Percentiles rank a stretch among this genome's conserved stretches.
Conservation (phyloP, 257 asterid genomes). For the Primulina tabacum region DNA sequence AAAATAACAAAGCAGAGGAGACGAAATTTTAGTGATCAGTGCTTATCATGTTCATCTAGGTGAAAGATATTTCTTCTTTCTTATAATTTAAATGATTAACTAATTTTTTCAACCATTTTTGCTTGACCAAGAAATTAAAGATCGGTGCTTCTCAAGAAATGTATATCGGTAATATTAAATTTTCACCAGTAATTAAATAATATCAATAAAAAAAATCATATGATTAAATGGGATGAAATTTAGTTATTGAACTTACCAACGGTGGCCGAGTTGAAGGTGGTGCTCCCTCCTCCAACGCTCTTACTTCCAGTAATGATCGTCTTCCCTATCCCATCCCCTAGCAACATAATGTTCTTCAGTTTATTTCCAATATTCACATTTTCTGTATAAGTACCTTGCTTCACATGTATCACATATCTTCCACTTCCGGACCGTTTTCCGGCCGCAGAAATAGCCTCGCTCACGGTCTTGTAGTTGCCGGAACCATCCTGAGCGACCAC, state of each 20-base stretch:
- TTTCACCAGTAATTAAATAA: too few relatives aligned
- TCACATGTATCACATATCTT: slow-evolving; percentile 66
- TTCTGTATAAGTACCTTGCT: slow-evolving; percentile 70
- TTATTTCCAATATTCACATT: slow-evolving; percentile 52
- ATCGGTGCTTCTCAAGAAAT: too few relatives aligned
- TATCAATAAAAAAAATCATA: too few relatives aligned
- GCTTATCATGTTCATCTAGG: too few relatives aligned
- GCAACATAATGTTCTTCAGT: slow-evolving; percentile 38
- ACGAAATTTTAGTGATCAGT: too few relatives aligned
- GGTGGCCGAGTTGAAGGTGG: slow-evolving; percentile 45
- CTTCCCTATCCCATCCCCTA: slow-evolving; percentile 51
- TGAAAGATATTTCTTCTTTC: too few relatives aligned
- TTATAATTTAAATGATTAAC: too few relatives aligned
- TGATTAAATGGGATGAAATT: too few relatives aligned
- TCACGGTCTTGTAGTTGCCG: slow-evolving; percentile 54
- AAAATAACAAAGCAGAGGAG: too few relatives aligned
- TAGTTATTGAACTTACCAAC: slow-evolving; percentile 36
- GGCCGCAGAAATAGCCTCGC: slow-evolving; percentile 51
- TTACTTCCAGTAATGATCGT: slow-evolving; percentile 46
- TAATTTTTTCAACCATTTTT: too few relatives aligned
- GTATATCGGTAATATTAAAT: too few relatives aligned
- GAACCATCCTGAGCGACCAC: slow-evolving; percentile 82
- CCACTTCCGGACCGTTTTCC: slow-evolving; percentile 40
- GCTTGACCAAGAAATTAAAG: too few relatives aligned
- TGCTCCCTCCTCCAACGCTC: slow-evolving; percentile 37